Conservation (phyloP, 2,329 filamentous ascomycete genomes). For the Parascedosporium putredinis region DNA sequence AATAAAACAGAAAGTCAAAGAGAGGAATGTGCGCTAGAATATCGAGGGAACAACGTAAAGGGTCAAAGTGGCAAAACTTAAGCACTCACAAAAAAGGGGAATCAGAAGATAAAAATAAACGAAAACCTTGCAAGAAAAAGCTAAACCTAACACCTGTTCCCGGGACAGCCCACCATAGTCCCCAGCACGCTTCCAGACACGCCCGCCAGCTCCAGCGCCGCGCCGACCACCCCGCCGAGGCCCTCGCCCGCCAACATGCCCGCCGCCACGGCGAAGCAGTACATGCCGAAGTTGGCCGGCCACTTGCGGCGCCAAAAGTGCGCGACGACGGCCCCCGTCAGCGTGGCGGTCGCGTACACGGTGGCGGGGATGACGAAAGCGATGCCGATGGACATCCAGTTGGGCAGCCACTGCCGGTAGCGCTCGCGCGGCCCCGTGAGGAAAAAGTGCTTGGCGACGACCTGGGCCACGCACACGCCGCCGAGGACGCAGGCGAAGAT, state of each 20-base stretch:
- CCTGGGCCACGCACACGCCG: conserved; percentile 37
- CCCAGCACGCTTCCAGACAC: neutral
- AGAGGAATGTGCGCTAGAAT: too few relatives aligned
- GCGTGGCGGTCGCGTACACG: conserved; percentile 42
- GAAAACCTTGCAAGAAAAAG: too few relatives aligned
- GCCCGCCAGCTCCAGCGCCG: conserved; percentile 28
- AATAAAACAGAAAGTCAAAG: too few relatives aligned
- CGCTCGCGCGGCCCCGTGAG: conserved; percentile 40
- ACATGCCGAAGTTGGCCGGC: conserved; percentile 39
- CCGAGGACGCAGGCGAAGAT: conserved; percentile 48
- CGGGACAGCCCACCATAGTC: neutral
- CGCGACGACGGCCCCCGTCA: conserved; percentile 41
- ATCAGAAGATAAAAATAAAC: too few relatives aligned
- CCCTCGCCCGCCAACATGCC: conserved; percentile 54
- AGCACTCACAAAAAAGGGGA: too few relatives aligned
- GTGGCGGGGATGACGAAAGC: conserved; percentile 39
- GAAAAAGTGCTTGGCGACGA: conserved; percentile 42
- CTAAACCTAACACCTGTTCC: neutral
- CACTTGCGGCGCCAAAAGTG: conserved; percentile 44
- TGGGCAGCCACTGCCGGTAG: conserved; percentile 47
- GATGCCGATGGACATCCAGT: conserved; percentile 52
- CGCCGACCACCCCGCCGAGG: conserved; percentile 51
- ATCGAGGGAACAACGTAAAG: too few relatives aligned
- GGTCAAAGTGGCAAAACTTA: too few relatives aligned
- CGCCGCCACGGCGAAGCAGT: conserved; percentile 48